A percentile compares a stretch with the other conserved stretches of the same genome.
Conservation (phyloP, 164 flowering plant genomes). For the Annona cherimola region DNA sequence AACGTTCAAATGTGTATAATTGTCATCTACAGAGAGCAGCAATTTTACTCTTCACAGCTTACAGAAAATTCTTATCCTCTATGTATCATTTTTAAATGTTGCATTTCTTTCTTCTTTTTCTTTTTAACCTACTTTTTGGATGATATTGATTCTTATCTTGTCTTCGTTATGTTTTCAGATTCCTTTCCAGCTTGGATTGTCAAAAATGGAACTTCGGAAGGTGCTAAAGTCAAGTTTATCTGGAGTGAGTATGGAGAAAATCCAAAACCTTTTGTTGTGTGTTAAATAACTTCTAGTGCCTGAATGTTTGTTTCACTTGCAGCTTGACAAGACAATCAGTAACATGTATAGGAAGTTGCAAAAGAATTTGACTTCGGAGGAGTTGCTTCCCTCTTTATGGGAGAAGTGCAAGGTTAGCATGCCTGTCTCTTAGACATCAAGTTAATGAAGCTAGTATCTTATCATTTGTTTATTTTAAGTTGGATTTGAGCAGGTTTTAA, state of each 20-base stretch:
- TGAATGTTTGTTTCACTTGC: conserved; percentile 4
- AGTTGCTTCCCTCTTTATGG: conserved; percentile 90
- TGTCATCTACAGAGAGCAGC: not conserved
- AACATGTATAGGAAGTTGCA: conserved; percentile 83
- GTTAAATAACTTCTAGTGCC: not conserved
- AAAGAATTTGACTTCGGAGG: conserved; percentile 90
- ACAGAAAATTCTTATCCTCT: not conserved
- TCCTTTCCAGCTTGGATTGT: conserved; percentile 90
- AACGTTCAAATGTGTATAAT: not conserved
- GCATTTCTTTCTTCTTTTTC: not conserved
- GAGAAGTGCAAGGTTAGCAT: conserved; percentile 91
- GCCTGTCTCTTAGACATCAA: not conserved
- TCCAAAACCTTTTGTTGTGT: not conserved
- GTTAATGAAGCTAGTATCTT: not conserved
- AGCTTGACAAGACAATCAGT: conserved; percentile 83
- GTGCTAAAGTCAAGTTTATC: conserved; percentile 81
- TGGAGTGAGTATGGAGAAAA: conserved; percentile 51
- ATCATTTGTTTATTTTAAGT: too few species aligned
- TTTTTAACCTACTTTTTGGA: too few species aligned
- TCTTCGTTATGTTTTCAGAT: conserved; percentile 37
- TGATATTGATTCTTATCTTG: too few species aligned
- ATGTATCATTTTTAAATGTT: not conserved
- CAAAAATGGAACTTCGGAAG: conserved; percentile 89
- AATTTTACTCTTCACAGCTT: not conserved
- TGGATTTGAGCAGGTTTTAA: too few species aligned